Evolutionary conservation across 441 rosid genomes (phyloP), one percentile per base, ranked within the genome.

Genomic region (Arabidopsis hybrid): DNA sequence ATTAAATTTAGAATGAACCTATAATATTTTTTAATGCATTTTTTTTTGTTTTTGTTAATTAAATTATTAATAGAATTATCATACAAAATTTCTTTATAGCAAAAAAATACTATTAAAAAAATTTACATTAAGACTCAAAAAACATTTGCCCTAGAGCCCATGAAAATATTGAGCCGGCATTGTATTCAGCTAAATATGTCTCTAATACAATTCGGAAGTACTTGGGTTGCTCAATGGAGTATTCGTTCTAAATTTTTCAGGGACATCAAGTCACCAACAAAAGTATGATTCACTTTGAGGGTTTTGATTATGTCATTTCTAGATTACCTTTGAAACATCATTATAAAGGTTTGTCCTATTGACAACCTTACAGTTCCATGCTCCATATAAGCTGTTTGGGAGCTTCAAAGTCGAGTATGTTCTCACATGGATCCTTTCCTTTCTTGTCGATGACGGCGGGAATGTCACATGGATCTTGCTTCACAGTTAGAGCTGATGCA

Each of bases 181-280:
- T 42, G 62, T 42, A 64, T 52, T 67, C 49, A 56, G 60, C 73
- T 32, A 60, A 60, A 17, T 21, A 95, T 95, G 99, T 97, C 96
- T 52, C 77, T 88, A 31, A 52, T 85, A 80, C 91, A 89, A 70
- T 87, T 80, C 79, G 96, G 95, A 83, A 89, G 82, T 62, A 83
- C 93, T 10, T 85, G 83, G 38, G 87, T 88, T 72, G 85, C 93
- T 68, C 97, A 94, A 73, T 91, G 92, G 96, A 91, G 93, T 72
- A 70, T 77, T 62, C 95, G 65, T 47, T 56, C 97, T 73, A 90
- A 80, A 69, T 78, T 81, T 31, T 21, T 21, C 75, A 40, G 32
- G 82, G 42, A 82, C 79, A 12, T 59, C 68, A 40, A 7, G 78
- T 4, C 77, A 73, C 8, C 88, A 74, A 32, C 78, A 66, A 9